phyloP scores from a whole-genome alignment of 352 stramenopile genomes.

The Globisporangium nunn region DNA sequence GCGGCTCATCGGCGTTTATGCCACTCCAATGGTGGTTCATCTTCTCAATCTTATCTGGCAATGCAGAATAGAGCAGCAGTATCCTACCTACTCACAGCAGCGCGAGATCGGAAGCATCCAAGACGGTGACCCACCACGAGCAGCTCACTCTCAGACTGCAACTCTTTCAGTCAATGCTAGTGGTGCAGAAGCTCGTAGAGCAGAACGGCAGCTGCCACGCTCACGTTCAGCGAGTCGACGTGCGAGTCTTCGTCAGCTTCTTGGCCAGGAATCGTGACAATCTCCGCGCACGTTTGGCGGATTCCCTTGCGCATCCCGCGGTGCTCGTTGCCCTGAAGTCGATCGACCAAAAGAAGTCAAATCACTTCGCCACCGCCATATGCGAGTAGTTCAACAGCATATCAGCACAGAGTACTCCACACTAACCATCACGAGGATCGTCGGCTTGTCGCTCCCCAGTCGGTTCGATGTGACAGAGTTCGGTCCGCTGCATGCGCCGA shows the following conservation, averaged over 20 bases:
- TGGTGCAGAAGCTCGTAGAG: constrained; percentile 75
- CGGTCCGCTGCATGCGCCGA: constrained; percentile 63
- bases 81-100: no score
- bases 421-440: constrained; percentile 77
- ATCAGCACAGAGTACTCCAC: background rate
- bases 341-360: background rate
- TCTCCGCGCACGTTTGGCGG: constrained; percentile 61
- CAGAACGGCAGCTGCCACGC: constrained; percentile 65
- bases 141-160: no score
- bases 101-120: no score
- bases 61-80: no score
- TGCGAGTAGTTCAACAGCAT: background rate
- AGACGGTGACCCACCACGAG: no score
- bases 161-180: constrained; percentile 14
- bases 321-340: constrained; percentile 66
- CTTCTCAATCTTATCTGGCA: no score
- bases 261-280: constrained; percentile 65
- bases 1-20: no score
- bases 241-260: constrained; percentile 49
- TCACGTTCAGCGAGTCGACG: constrained; percentile 82
- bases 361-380: no score
- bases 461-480: constrained; percentile 62
- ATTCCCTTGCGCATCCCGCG: constrained; percentile 66
- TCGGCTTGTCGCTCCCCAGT: constrained; percentile 39
- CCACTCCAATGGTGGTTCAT: no score